phyloP scores from a whole-genome alignment of 2,329 filamentous ascomycete genomes.

The Ceratocystis alfenasii region DNA sequence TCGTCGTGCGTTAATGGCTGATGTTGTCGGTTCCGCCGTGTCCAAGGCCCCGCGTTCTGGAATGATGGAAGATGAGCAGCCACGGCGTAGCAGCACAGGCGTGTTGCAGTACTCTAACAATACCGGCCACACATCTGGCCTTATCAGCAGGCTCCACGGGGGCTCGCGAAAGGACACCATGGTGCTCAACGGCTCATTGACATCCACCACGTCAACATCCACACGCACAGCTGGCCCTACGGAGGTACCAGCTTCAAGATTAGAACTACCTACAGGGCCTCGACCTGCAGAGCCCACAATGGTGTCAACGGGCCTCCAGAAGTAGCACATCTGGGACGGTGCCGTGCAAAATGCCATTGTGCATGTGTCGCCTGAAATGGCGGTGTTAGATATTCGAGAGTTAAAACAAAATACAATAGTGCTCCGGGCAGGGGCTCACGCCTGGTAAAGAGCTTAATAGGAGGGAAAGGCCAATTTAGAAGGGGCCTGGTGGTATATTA shows the following conservation, averaged over 20 bases:
- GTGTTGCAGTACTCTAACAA: conserved; percentile 7
- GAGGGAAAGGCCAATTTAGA: not conserved
- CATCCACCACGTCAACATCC: not conserved
- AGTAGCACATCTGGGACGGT: conserved; percentile 21
- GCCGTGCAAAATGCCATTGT: conserved; percentile 10
- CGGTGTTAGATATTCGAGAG: conserved; percentile 12
- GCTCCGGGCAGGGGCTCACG: conserved; percentile 11
- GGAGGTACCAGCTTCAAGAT: no score
- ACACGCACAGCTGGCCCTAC: not conserved
- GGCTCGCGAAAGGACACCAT: not conserved
- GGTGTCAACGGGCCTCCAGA: conserved; percentile 1
- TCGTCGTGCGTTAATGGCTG: conserved; percentile 16
- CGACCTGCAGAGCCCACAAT: no score
- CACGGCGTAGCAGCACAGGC: conserved; percentile 13
- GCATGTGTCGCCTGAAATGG: conserved; percentile 16
- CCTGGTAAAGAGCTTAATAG: not conserved
- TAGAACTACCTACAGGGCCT: no score
- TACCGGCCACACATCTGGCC: not conserved
- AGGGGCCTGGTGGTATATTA: not conserved
- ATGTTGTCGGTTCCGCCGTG: not conserved
- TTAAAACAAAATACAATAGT: conserved; percentile 18
- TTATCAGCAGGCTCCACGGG: conserved; percentile 15
- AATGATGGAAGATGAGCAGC: conserved; percentile 20
- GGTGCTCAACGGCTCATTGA: not conserved
- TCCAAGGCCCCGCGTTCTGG: conserved; percentile 3